Evolutionary conservation across 345 rosid species (phyloP).

Genomic region (Sapria himalayana): DNA sequence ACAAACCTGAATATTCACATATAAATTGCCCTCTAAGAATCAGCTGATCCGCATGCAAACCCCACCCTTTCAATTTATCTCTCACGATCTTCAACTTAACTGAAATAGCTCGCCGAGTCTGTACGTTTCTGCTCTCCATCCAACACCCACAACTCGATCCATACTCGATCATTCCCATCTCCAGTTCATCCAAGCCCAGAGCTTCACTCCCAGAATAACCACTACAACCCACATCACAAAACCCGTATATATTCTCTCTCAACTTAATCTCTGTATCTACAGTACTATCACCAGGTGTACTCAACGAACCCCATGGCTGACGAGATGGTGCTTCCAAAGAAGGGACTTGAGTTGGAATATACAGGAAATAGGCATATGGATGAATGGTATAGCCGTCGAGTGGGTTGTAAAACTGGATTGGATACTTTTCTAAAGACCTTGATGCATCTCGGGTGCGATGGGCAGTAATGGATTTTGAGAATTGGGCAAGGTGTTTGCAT

Average conservation of each 20-base stretch:
- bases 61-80: slow-evolving; percentile 56
- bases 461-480: slow-evolving; percentile 20
- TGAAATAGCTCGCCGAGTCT: slow-evolving; percentile 36
- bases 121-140: slow-evolving; percentile 37
- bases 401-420: slow-evolving; percentile 32
- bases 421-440: slow-evolving; percentile 29
- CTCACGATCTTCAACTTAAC: slow-evolving; percentile 45
- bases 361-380: slow-evolving; percentile 43
- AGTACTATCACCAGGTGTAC: background rate
- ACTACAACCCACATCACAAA: slow-evolving; percentile 27
- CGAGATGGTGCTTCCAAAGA: slow-evolving; percentile 12
- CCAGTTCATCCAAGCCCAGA: slow-evolving; percentile 13
- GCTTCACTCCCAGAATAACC: slow-evolving; percentile 15
- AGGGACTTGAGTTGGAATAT: slow-evolving; percentile 36
- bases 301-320: slow-evolving; percentile 36
- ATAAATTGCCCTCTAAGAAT: slow-evolving; percentile 44
- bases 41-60: slow-evolving; percentile 47
- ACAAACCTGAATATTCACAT: slow-evolving; percentile 70
- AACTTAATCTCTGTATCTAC: slow-evolving; percentile 12
- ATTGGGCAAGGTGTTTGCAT: slow-evolving; percentile 26
- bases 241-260: slow-evolving; percentile 14
- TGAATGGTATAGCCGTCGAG: slow-evolving; percentile 11
- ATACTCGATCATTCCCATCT: slow-evolving; percentile 29
- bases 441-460: slow-evolving; percentile 49
- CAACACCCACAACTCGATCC: slow-evolving; percentile 50